Base-by-base conservation (phyloP, 1,284 basidiomycete genomes). In the Agaricales sp. region DNA sequence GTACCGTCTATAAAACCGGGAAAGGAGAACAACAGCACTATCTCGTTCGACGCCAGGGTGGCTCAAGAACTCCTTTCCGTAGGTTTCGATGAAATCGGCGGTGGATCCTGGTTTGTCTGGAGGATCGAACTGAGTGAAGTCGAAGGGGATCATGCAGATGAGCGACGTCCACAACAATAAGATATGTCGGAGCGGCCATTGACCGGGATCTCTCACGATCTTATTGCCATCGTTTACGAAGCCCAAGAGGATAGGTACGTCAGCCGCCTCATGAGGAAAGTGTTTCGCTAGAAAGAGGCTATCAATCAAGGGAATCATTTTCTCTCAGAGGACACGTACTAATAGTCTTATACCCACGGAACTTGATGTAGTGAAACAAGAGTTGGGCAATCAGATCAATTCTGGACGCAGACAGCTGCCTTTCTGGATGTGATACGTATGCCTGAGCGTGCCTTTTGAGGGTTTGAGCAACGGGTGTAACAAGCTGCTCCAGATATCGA, bases 61-160 rank as follows among this genome's bases (percentile, higher is more conserved):
- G 4, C 65, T 61, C 2, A 95, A 67, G 53, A 83, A 78, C 18
- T 62, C 59, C 55, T 80, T 82, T 0, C 78, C 86, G 3, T 85
- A 63, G 0, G 58, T 55, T 55, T 92, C 81, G 4, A 94, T 63
- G 26, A 63, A 56, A 51, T 58, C 54, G n/a, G 78, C 73, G 26
- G 81, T 77, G 54, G 69, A 59, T 16, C 77, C 78, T 14, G 60
- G 58, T 14, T 64, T 59, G 12, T 70, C 69, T 11, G 60, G 62
- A 48, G 81, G 77, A 59, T 93, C 89, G 49, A 97, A 90, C 53
- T 90, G 87, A 14, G 79, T 72, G 44, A 99, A 70, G 60, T 91
- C 83, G 62, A 99, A 99, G 0, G 96, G 96, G 18, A 98, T 84
- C 69, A 92, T 92, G 65, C 88, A 88, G 47, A 98, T 86, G 14